Evolutionary conservation across 1,284 basidiomycete species (phyloP).

Genomic region (Coniophora puteana): DNA sequence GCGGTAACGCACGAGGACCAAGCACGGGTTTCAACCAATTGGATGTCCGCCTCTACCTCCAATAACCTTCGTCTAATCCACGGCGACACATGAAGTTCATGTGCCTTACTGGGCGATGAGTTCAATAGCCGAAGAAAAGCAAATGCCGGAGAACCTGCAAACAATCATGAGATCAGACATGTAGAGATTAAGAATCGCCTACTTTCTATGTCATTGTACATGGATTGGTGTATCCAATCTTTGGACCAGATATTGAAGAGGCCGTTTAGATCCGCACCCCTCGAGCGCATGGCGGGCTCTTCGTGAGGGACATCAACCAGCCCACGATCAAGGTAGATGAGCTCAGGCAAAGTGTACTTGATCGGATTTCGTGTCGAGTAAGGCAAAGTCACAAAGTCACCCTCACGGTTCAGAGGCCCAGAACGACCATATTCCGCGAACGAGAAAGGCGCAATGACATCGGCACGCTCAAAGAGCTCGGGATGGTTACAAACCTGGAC

Average conservation of each 20-base stretch:
- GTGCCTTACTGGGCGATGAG: slow-evolving; percentile 60
- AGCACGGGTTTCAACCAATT: slow-evolving; percentile 38
- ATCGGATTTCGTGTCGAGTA: slow-evolving; percentile 90
- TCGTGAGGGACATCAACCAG: slow-evolving; percentile 68
- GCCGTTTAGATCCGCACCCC: slow-evolving; percentile 62
- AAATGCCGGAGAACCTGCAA: slow-evolving; percentile 51
- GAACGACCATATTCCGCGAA: slow-evolving; percentile 85
- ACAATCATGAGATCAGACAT: slow-evolving; percentile 7
- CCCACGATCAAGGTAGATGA: slow-evolving; percentile 81
- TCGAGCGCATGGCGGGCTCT: slow-evolving; percentile 48
- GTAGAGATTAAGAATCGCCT: slow-evolving; percentile 26
- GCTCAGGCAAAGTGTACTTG: slow-evolving; percentile 70
- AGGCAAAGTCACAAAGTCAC: slow-evolving; percentile 78
- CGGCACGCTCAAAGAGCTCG: slow-evolving; percentile 96
- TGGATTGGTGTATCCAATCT: slow-evolving; percentile 75
- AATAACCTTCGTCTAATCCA: slow-evolving; percentile 51
- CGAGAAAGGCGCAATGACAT: slow-evolving; percentile 90
- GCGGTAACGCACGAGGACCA: slow-evolving; percentile 44
- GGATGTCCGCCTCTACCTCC: slow-evolving; percentile 44
- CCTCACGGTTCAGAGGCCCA: slow-evolving; percentile 80
- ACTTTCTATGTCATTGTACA: slow-evolving; percentile 60
- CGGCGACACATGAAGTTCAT: slow-evolving; percentile 55
- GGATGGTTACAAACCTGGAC: slow-evolving; percentile 95
- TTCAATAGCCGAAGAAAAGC: slow-evolving; percentile 76
- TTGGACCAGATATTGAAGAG: slow-evolving; percentile 92